These are phyloP conservation scores for Eimeria acervulina DNA, from an alignment of 169 alveolate genomes.

Conservation along the genomic window DNA sequence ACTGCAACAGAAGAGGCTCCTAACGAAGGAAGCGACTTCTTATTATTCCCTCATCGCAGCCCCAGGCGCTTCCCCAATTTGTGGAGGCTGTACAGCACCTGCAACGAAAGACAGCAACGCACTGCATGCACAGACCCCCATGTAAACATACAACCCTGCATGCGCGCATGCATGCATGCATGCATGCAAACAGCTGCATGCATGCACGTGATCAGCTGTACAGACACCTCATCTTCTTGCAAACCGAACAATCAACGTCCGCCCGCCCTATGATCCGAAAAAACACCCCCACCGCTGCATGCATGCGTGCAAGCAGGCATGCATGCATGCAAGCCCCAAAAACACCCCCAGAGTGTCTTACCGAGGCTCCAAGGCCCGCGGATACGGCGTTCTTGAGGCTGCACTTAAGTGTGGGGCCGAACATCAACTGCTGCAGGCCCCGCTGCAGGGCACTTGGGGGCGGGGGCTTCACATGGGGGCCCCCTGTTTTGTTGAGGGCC, in stretches of 20 bases:
- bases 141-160: background rate
- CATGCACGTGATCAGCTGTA: too few species aligned
- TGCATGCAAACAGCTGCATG: background rate
- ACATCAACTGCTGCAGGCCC: slow-evolving; percentile 45
- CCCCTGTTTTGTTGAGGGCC: background rate
- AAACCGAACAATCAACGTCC: too few species aligned
- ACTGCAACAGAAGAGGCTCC: background rate
- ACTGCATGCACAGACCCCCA: background rate
- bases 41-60: background rate
- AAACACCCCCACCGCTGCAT: too few species aligned
- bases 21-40: background rate
- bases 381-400: slow-evolving; percentile 61
- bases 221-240: too few species aligned
- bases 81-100: slow-evolving; percentile 43
- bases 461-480: slow-evolving; percentile 8
- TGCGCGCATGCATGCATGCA: slow-evolving; percentile 10
- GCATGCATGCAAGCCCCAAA: background rate
- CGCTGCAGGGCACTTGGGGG: slow-evolving; percentile 16
- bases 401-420: slow-evolving; percentile 53
- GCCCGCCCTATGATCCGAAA: too few species aligned
- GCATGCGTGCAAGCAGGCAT: background rate
- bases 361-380: slow-evolving; percentile 18
- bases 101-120: background rate
- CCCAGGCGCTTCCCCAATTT: slow-evolving; percentile 44
- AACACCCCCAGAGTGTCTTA: background rate